Evolutionary conservation across 2,329 filamentous ascomycete species (phyloP).

Genomic region (Eutypa lata): DNA sequence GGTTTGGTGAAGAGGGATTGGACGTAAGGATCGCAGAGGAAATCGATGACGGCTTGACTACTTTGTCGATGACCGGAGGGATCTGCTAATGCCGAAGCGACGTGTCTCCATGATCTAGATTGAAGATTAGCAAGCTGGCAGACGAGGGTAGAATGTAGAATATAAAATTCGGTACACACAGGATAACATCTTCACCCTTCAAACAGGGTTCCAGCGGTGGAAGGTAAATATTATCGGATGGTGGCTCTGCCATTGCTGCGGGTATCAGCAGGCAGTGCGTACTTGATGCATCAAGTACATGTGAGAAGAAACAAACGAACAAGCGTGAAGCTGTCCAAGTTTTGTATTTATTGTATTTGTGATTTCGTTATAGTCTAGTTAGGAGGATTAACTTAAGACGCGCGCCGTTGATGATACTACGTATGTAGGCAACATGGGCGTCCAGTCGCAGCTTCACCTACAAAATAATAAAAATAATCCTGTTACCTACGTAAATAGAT

Average conservation of each 20-base stretch:
- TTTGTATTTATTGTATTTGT: neutral
- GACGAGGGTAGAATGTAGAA: conserved; percentile 1
- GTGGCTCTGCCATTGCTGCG: conserved; percentile 56
- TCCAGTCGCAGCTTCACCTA: neutral
- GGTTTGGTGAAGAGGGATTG: conserved; percentile 66
- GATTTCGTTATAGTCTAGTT: neutral
- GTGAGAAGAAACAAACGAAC: conserved; percentile 11
- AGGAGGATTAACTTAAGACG: neutral
- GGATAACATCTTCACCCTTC: conserved; percentile 72
- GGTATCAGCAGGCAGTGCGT: conserved; percentile 43
- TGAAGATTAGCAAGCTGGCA: neutral
- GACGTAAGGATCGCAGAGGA: conserved; percentile 69
- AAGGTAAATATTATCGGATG: conserved; percentile 70
- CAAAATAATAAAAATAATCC: neutral
- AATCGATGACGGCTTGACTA: conserved; percentile 57
- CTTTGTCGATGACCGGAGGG: conserved; percentile 51
- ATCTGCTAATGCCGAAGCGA: conserved; percentile 56
- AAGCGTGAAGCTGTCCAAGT: conserved; percentile 16
- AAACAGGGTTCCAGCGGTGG: conserved; percentile 84
- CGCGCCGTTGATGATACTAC: neutral
- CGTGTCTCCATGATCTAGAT: conserved; percentile 58
- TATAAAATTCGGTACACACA: conserved; percentile 59
- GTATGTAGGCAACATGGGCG: neutral
- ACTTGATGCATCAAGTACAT: conserved; percentile 28
- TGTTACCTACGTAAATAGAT: neutral